phyloP scores from a whole-genome alignment of 306 rosid species.

The Macrotyloma uniflorum region DNA sequence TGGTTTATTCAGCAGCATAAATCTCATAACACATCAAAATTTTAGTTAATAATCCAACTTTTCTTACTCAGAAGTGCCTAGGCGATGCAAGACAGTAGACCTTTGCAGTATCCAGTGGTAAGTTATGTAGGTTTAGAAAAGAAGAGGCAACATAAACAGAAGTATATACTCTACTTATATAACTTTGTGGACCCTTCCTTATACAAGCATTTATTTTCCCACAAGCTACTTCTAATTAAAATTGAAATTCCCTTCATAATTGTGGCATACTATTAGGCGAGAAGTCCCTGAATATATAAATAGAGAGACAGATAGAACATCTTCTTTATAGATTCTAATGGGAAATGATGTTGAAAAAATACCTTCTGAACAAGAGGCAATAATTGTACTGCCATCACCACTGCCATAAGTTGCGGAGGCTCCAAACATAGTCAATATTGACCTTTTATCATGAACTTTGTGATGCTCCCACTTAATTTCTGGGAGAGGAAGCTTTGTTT shows the following conservation, averaged over 20 bases:
- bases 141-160: slow-evolving; percentile 17
- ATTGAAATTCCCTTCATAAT: slow-evolving; percentile 31
- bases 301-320: neutral
- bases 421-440: slow-evolving; percentile 78
- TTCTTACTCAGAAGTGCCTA: neutral
- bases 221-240: slow-evolving; percentile 10
- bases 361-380: slow-evolving; percentile 99
- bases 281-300: slow-evolving; percentile 30
- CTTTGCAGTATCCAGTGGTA: slow-evolving; percentile 4
- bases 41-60: slow-evolving; percentile 12
- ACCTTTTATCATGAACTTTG: slow-evolving; percentile 81
- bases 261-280: neutral
- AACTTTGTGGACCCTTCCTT: slow-evolving; percentile 22
- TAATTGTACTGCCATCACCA: slow-evolving; percentile 90
- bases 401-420: slow-evolving; percentile 80
- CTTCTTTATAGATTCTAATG: neutral
- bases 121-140: slow-evolving; percentile 10
- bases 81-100: neutral
- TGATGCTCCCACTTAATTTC: slow-evolving; percentile 90
- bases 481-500: slow-evolving; percentile 87
- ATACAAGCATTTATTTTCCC: slow-evolving; percentile 5
- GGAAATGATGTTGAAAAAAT: slow-evolving; percentile 27
- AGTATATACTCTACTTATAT: slow-evolving; percentile 21
- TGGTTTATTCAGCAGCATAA: slow-evolving; percentile 9
- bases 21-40: neutral